phyloP scores from a whole-genome alignment of 2,329 filamentous ascomycete genomes.

The Capronia americana region DNA sequence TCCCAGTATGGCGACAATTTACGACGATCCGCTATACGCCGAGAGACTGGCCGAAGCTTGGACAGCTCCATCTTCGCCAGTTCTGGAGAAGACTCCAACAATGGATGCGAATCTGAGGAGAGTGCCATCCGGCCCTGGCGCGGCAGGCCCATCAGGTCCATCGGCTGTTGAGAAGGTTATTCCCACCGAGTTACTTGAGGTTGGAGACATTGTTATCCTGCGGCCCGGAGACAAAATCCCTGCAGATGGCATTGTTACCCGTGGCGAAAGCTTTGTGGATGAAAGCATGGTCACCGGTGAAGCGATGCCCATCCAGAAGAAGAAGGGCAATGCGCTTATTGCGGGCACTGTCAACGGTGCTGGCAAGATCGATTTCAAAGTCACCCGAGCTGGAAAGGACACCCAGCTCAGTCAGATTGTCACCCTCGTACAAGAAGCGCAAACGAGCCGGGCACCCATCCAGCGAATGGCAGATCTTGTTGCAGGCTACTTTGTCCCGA shows the following conservation, averaged over 20 bases:
- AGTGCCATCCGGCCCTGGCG: conserved; percentile 15
- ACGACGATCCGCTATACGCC: conserved; percentile 89
- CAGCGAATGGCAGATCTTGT: conserved; percentile 89
- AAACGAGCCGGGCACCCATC: conserved; percentile 92
- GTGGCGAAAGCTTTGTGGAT: conserved; percentile 91
- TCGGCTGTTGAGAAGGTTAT: conserved; percentile 82
- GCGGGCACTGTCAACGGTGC: conserved; percentile 95
- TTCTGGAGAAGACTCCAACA: conserved; percentile 53
- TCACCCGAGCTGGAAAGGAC: conserved; percentile 89
- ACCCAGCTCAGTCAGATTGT: conserved; percentile 98
- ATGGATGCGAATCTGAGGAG: conserved; percentile 41
- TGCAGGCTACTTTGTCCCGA: conserved; percentile 91
- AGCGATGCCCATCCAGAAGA: conserved; percentile 92
- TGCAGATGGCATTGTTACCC: conserved; percentile 84
- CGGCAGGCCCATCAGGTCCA: conserved; percentile 23
- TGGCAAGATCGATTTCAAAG: conserved; percentile 87
- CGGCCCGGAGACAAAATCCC: conserved; percentile 96
- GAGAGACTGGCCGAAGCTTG: conserved; percentile 87
- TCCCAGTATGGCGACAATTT: conserved; percentile 96
- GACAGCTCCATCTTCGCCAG: conserved; percentile 54
- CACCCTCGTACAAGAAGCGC: conserved; percentile 95
- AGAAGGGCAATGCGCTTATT: conserved; percentile 77
- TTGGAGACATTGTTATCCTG: conserved; percentile 90
- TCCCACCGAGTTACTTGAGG: conserved; percentile 90
- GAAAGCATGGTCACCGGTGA: conserved; percentile 99